phyloP scores from a whole-genome alignment of 2,329 filamentous ascomycete species.

The Penicillium sp. region DNA sequence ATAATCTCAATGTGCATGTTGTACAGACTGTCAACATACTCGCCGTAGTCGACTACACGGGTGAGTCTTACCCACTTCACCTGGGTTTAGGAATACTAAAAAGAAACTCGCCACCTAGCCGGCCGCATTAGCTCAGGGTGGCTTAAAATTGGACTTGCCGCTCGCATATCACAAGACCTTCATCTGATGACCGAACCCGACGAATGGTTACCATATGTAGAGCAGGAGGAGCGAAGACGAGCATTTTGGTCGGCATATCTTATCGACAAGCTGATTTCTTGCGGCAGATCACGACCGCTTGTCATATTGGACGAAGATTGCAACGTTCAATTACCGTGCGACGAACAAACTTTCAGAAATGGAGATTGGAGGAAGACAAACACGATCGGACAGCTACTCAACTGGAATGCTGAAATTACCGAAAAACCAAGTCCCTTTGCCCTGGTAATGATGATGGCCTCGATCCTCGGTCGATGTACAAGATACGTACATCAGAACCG shows the following conservation, averaged over 20 bases:
- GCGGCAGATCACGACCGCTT: conserved; percentile 22
- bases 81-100: not conserved
- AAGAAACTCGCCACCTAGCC: conserved; percentile 13
- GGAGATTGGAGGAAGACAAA: conserved; percentile 19
- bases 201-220: conserved; percentile 12
- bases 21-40: conserved; percentile 41
- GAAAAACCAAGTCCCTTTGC: conserved; percentile 26
- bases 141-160: conserved; percentile 36
- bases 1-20: conserved; percentile 32
- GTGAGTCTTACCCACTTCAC: conserved; percentile 19
- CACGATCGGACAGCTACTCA: conserved; percentile 22
- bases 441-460: conserved; percentile 33
- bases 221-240: conserved; percentile 30
- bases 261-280: conserved; percentile 31
- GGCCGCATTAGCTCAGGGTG: conserved; percentile 35
- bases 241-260: conserved; percentile 34
- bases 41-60: conserved; percentile 40
- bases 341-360: conserved; percentile 19
- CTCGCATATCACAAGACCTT: conserved; percentile 62
- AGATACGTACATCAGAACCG: conserved; percentile 28
- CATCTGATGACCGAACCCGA: conserved; percentile 29
- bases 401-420: conserved; percentile 18
- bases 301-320: conserved; percentile 25
- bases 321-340: conserved; percentile 26
- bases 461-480: conserved; percentile 33